Evolutionary conservation across 352 stramenopile species (phyloP).

Genomic region (Phytophthora megakarya): DNA sequence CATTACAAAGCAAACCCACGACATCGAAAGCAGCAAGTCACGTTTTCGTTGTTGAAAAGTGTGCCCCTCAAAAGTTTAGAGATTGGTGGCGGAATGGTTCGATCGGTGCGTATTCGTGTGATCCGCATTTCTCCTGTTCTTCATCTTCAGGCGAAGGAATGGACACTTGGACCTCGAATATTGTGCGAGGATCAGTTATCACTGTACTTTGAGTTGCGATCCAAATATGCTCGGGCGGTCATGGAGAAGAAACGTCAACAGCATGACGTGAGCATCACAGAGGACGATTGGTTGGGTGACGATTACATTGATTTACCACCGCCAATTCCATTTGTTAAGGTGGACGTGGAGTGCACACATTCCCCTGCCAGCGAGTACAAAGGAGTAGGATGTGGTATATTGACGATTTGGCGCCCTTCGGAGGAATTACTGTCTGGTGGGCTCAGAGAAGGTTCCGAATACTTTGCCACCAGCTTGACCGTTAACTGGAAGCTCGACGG

Average conservation of each 20-base stretch:
- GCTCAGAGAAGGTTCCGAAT: slow-evolving; percentile 58
- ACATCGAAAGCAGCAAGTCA: slow-evolving; percentile 24
- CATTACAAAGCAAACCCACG: slow-evolving; percentile 10
- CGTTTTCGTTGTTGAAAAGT: slow-evolving; percentile 65
- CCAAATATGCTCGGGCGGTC: slow-evolving; percentile 30
- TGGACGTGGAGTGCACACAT: slow-evolving; percentile 72
- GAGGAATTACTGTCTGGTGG: slow-evolving; percentile 52
- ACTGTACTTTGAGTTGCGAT: slow-evolving; percentile 52
- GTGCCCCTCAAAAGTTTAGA: slow-evolving; percentile 66
- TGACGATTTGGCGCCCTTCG: slow-evolving; percentile 70
- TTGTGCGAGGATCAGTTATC: slow-evolving; percentile 68
- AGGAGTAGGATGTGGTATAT: slow-evolving; percentile 39
- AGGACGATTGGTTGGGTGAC: slow-evolving; percentile 12
- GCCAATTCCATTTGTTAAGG: slow-evolving; percentile 68
- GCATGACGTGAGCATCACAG: slow-evolving; percentile 12
- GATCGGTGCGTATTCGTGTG: slow-evolving; percentile 59
- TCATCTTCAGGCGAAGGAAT: slow-evolving; percentile 72
- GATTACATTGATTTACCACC: slow-evolving; percentile 36
- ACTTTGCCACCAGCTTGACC: slow-evolving; percentile 63
- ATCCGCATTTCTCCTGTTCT: slow-evolving; percentile 60
- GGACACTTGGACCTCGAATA: slow-evolving; percentile 61
- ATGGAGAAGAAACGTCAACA: slow-evolving; percentile 23
- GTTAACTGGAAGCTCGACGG: slow-evolving; percentile 72
- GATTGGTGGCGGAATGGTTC: slow-evolving; percentile 63
- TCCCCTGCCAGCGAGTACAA: slow-evolving; percentile 5